phyloP scores from a whole-genome alignment of 768 basidiomycete species.

The Lepiota venenata region DNA sequence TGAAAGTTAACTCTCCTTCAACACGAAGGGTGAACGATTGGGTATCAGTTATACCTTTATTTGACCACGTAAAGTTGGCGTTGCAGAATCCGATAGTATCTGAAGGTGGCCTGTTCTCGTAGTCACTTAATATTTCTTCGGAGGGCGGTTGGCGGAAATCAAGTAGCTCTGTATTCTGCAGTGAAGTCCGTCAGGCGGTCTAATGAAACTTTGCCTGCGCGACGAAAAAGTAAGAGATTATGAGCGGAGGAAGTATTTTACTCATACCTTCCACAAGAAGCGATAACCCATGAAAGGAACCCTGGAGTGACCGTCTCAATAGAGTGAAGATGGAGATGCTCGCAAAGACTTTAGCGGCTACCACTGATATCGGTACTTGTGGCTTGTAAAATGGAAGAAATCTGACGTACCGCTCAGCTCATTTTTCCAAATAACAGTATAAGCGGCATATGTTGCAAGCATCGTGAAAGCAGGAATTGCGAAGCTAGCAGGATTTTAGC shows the following conservation, averaged over 20 bases:
- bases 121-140: neutral
- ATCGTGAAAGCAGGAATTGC: slow-evolving; percentile 62
- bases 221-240: neutral
- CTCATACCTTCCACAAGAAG: slow-evolving; percentile 12
- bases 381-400: neutral
- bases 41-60: slow-evolving; percentile 24
- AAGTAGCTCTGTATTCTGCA: slow-evolving; percentile 29
- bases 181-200: slow-evolving; percentile 43
- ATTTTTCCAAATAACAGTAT: slow-evolving; percentile 35
- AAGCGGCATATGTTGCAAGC: slow-evolving; percentile 59
- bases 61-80: slow-evolving; percentile 56
- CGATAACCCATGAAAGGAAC: slow-evolving; percentile 23
- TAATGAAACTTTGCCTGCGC: slow-evolving; percentile 55
- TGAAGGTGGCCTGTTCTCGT: slow-evolving; percentile 6
- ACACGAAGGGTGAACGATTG: slow-evolving; percentile 50
- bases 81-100: slow-evolving; percentile 47
- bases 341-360: slow-evolving; percentile 39
- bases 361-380: slow-evolving; percentile 20
- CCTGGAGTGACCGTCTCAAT: slow-evolving; percentile 46
- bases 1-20: slow-evolving; percentile 53
- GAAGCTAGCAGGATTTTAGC: slow-evolving; percentile 33
- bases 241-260: slow-evolving; percentile 6
- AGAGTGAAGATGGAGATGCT: slow-evolving; percentile 60
- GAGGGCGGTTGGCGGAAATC: slow-evolving; percentile 21
- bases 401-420: slow-evolving; percentile 18